phyloP scores from a whole-genome alignment of 2,329 filamentous ascomycete genomes.

The Leptographium radiaticola region DNA sequence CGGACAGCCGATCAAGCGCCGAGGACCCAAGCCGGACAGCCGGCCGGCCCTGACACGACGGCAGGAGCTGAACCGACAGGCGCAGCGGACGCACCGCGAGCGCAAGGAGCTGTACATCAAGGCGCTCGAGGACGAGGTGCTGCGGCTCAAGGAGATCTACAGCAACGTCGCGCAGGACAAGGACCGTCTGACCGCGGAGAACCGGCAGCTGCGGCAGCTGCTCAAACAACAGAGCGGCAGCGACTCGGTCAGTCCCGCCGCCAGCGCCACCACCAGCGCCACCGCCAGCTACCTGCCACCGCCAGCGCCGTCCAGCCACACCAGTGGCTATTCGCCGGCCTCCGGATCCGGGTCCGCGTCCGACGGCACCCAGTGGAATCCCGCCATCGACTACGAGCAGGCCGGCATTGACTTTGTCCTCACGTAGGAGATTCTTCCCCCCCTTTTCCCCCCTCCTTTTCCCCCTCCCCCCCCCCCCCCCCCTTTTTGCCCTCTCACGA shows the following conservation, averaged over 20 bases:
- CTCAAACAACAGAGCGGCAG: constrained; percentile 26
- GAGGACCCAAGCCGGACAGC: constrained; percentile 92
- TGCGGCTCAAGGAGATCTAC: constrained; percentile 78
- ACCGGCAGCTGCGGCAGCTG: constrained; percentile 53
- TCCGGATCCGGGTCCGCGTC: constrained; percentile 12
- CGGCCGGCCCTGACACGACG: constrained; percentile 85
- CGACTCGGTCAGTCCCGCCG: constrained; percentile 26
- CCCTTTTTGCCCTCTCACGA: background rate
- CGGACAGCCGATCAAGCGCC: constrained; percentile 73
- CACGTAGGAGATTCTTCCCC: constrained; percentile 51
- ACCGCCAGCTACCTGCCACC: constrained; percentile 40
- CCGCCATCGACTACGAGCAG: constrained; percentile 59
- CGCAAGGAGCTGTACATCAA: constrained; percentile 95
- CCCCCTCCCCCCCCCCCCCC: background rate
- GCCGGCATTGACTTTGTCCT: constrained; percentile 82
- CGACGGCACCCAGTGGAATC: constrained; percentile 14
- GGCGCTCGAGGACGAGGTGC: constrained; percentile 79
- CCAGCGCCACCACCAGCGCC: constrained; percentile 32
- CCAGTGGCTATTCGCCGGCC: constrained; percentile 34
- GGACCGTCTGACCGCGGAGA: constrained; percentile 64
- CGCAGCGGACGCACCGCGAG: constrained; percentile 88
- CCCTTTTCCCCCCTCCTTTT: background rate
- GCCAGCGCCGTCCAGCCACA: constrained; percentile 33
- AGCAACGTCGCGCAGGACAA: constrained; percentile 63
- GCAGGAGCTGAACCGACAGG: constrained; percentile 90